phyloP scores from a whole-genome alignment of 768 basidiomycete species.

The Boletus rufocinnamomeus region DNA sequence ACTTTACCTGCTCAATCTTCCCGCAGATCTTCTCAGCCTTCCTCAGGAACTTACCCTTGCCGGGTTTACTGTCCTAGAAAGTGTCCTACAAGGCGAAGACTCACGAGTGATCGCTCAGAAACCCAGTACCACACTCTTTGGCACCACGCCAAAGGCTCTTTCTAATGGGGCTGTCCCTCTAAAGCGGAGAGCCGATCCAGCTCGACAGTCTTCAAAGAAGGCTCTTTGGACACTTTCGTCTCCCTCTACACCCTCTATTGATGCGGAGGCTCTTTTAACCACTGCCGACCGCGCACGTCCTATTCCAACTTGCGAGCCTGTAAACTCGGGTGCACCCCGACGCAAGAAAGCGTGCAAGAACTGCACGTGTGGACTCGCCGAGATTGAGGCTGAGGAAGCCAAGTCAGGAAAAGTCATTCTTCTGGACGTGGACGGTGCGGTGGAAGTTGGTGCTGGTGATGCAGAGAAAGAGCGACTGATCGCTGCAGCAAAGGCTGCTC shows the following conservation, averaged over 20 bases:
- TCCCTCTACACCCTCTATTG: constrained; percentile 71
- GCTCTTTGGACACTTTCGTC: constrained; percentile 84
- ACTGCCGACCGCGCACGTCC: constrained; percentile 81
- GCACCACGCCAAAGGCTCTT: constrained; percentile 29
- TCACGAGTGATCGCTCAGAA: constrained; percentile 69
- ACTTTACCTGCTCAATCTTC: constrained; percentile 62
- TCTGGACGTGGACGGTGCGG: constrained; percentile 60
- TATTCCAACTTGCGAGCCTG: constrained; percentile 73
- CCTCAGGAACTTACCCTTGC: constrained; percentile 61
- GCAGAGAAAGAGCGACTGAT: constrained; percentile 66
- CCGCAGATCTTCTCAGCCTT: constrained; percentile 44
- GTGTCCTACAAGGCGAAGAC: constrained; percentile 35
- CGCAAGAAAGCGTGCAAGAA: constrained; percentile 93
- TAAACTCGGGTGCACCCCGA: constrained; percentile 49
- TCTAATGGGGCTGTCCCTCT: constrained; percentile 44
- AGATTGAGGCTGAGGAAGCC: constrained; percentile 85
- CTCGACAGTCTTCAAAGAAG: constrained; percentile 76
- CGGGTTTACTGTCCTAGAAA: constrained; percentile 63
- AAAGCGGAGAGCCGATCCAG: constrained; percentile 50
- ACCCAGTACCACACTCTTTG: constrained; percentile 42
- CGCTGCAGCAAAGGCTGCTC: constrained; percentile 66
- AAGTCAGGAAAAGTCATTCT: constrained; percentile 62
- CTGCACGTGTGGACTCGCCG: constrained; percentile 95
- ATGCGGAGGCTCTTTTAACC: constrained; percentile 82
- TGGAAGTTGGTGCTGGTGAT: constrained; percentile 56